Evolutionary conservation across 192 early-diverging fungal genomes (phyloP).

Genomic region (Rhizoclosmatium sp.): DNA sequence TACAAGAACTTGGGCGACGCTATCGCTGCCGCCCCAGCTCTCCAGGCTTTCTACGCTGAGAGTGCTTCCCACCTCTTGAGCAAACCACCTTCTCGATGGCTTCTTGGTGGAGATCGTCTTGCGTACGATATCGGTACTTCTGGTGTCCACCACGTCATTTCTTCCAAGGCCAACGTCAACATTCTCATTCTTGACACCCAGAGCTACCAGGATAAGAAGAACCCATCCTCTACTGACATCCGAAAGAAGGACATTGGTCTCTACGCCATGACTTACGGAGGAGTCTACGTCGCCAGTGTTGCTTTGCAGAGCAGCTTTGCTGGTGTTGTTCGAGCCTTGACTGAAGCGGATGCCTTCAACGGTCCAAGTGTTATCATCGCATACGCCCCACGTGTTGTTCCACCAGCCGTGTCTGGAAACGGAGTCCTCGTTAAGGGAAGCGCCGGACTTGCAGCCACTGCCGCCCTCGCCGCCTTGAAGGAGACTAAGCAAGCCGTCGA

Average conservation of each 20-base stretch:
- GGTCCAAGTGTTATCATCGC: slow-evolving; percentile 92
- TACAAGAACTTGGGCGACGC: slow-evolving; percentile 58
- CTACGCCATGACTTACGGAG: slow-evolving; percentile 94
- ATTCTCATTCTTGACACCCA: slow-evolving; percentile 91
- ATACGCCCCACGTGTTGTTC: slow-evolving; percentile 72
- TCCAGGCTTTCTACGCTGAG: slow-evolving; percentile 49
- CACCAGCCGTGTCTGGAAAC: neutral
- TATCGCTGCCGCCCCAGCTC: slow-evolving; percentile 22
- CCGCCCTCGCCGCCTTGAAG: slow-evolving; percentile 76
- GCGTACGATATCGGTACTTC: slow-evolving; percentile 86
- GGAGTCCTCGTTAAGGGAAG: slow-evolving; percentile 19
- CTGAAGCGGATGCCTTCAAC: slow-evolving; percentile 87
- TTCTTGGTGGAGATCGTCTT: slow-evolving; percentile 88
- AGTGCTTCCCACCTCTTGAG: slow-evolving; percentile 50
- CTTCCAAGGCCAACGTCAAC: slow-evolving; percentile 85
- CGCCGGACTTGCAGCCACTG: slow-evolving; percentile 47
- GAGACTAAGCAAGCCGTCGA: slow-evolving; percentile 92
- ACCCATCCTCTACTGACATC: slow-evolving; percentile 39
- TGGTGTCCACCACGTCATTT: slow-evolving; percentile 90
- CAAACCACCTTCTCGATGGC: slow-evolving; percentile 78
- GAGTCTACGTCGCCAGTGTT: slow-evolving; percentile 90
- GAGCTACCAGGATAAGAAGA: slow-evolving; percentile 73
- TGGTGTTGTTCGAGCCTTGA: slow-evolving; percentile 85
- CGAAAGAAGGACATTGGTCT: slow-evolving; percentile 95
- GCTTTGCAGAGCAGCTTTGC: slow-evolving; percentile 88